phyloP scores from a whole-genome alignment of 2,329 filamentous ascomycete genomes.

The Colletotrichum australisinense region DNA sequence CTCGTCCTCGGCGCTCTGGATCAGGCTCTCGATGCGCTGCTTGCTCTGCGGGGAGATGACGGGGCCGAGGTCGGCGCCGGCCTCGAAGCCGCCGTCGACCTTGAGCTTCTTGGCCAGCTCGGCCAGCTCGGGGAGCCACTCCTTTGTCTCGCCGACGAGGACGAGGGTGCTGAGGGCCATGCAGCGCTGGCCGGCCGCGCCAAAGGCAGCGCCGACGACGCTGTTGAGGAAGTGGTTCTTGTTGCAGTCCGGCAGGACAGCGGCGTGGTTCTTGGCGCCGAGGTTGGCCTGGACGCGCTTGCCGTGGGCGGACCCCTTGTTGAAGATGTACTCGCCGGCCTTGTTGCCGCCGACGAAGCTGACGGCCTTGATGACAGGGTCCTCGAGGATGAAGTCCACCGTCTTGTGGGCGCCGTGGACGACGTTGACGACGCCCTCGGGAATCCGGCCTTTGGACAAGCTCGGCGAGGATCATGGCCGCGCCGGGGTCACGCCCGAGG shows the following conservation, averaged over 20 bases:
- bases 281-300: constrained; percentile 91
- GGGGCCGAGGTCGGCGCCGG: constrained; percentile 82
- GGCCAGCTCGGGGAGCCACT: constrained; percentile 83
- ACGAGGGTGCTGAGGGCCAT: constrained; percentile 89
- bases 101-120: constrained; percentile 78
- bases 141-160: constrained; percentile 85
- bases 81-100: constrained; percentile 85
- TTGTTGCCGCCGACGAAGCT: constrained; percentile 90
- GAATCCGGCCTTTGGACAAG: constrained; percentile 83
- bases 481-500: constrained; percentile 85
- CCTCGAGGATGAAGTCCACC: constrained; percentile 88
- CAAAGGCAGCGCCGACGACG: constrained; percentile 85
- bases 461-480: constrained; percentile 87
- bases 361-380: constrained; percentile 86
- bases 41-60: constrained; percentile 85
- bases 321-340: constrained; percentile 89
- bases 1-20: constrained; percentile 81
- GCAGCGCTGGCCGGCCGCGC: constrained; percentile 86
- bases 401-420: constrained; percentile 84
- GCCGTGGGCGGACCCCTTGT: constrained; percentile 82
- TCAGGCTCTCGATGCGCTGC: constrained; percentile 80
- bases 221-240: constrained; percentile 91
- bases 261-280: constrained; percentile 89
- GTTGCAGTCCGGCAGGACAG: constrained; percentile 86
- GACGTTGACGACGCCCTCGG: constrained; percentile 84